Evolutionary conservation across 768 basidiomycete species (phyloP).

Genomic region (Hygrocybe coccinea): DNA sequence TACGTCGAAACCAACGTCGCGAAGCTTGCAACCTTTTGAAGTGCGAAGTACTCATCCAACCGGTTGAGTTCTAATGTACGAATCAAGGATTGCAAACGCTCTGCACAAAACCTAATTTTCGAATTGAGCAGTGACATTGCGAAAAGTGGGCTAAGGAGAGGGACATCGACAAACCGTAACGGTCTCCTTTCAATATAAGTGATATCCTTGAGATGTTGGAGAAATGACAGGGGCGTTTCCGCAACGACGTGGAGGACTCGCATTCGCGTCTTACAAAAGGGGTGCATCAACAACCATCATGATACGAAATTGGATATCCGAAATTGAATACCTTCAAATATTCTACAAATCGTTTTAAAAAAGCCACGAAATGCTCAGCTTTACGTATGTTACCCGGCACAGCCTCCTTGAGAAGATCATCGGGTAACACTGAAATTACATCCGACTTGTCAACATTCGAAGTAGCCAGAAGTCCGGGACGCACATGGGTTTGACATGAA

Average conservation of each 20-base stretch:
- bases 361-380: conserved; percentile 98
- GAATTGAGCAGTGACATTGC: conserved; percentile 5
- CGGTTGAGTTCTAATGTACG: conserved; percentile 85
- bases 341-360: conserved; percentile 96
- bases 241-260: conserved; percentile 98
- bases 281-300: not conserved
- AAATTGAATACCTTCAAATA: conserved; percentile 78
- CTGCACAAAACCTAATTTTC: conserved; percentile 94
- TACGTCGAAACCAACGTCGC: conserved; percentile 97
- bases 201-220: conserved; percentile 97
- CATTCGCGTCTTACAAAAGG: conserved; percentile 77
- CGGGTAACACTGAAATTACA: conserved; percentile 68
- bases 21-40: conserved; percentile 95
- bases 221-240: conserved; percentile 93
- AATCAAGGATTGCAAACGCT: conserved; percentile 89
- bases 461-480: conserved; percentile 11
- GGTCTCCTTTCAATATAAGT: conserved; percentile 96
- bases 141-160: not conserved
- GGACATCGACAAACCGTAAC: conserved; percentile 57
- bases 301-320: not conserved
- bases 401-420: conserved; percentile 91
- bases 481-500: conserved; percentile 87
- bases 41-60: conserved; percentile 83
- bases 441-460: not conserved
- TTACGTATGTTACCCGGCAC: conserved; percentile 98